Conservation (phyloP, 2,329 filamentous ascomycete species). For the Orbilia oligospora region DNA sequence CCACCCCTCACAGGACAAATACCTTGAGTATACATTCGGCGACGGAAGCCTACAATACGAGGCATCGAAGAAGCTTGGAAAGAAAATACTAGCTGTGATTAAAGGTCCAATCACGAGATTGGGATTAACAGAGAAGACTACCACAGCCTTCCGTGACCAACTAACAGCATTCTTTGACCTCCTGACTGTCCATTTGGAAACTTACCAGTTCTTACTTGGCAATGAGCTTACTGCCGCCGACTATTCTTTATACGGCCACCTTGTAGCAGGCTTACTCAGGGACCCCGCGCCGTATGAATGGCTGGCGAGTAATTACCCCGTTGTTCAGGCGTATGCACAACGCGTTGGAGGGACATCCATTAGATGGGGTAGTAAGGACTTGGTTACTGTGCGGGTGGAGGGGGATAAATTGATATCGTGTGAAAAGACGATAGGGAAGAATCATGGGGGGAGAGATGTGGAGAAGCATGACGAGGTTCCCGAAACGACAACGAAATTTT, state of each 20-base stretch:
- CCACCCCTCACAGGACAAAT: constrained; percentile 34
- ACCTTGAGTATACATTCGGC: constrained; percentile 55
- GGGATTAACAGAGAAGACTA: constrained; percentile 40
- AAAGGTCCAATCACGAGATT: constrained; percentile 19
- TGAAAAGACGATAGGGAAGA: constrained; percentile 44
- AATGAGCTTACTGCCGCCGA: constrained; percentile 38
- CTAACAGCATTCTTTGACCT: constrained; percentile 30
- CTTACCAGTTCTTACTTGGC: constrained; percentile 47
- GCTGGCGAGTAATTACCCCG: constrained; percentile 32
- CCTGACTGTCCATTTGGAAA: constrained; percentile 48
- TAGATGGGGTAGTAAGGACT: constrained; percentile 44
- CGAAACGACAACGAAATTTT: constrained; percentile 36
- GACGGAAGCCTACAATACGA: constrained; percentile 34
- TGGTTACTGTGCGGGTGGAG: constrained; percentile 37
- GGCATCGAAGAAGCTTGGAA: constrained; percentile 14
- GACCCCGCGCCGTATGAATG: constrained; percentile 52
- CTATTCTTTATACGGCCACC: constrained; percentile 47
- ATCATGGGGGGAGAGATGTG: constrained; percentile 30
- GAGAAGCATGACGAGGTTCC: constrained; percentile 40
- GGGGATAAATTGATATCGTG: constrained; percentile 34
- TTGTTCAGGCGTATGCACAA: constrained; percentile 43
- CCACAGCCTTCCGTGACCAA: constrained; percentile 31
- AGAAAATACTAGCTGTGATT: constrained; percentile 18
- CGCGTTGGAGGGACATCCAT: constrained; percentile 34
- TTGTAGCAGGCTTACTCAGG: constrained; percentile 28